Evolutionary conservation across 768 basidiomycete species (phyloP).

Genomic region (Dacryopinax primogenitus): DNA sequence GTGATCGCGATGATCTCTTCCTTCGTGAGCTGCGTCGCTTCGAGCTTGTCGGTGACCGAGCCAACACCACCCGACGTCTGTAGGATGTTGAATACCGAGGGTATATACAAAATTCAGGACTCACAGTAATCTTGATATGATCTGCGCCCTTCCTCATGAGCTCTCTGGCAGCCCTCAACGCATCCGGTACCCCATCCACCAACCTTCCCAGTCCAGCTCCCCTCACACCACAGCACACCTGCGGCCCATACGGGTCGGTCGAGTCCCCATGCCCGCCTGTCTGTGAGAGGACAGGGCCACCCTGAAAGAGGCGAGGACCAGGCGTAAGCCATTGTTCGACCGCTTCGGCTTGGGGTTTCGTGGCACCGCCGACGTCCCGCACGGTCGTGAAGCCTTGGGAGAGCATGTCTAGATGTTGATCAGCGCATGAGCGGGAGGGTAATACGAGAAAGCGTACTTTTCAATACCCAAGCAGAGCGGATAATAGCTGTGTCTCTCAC

Average conservation of each 20-base stretch:
- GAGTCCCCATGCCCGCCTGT: slow-evolving; percentile 35
- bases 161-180: slow-evolving; percentile 29
- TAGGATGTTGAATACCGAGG: slow-evolving; percentile 19
- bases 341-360: slow-evolving; percentile 30
- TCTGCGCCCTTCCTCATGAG: slow-evolving; percentile 33
- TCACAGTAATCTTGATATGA: slow-evolving; percentile 29
- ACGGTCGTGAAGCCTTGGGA: slow-evolving; percentile 32
- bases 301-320: slow-evolving; percentile 32
- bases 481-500: slow-evolving; percentile 28
- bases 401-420: slow-evolving; percentile 27
- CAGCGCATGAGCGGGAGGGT: neutral
- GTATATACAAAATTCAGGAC: slow-evolving; percentile 21
- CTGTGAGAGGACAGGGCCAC: slow-evolving; percentile 32
- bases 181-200: slow-evolving; percentile 31
- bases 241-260: slow-evolving; percentile 16
- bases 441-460: slow-evolving; percentile 19
- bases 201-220: slow-evolving; percentile 24
- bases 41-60: slow-evolving; percentile 34
- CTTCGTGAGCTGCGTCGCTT: slow-evolving; percentile 33
- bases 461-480: slow-evolving; percentile 30
- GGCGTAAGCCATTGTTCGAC: slow-evolving; percentile 30
- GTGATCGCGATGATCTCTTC: slow-evolving; percentile 36
- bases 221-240: slow-evolving; percentile 31
- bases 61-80: slow-evolving; percentile 30
- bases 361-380: slow-evolving; percentile 32